A percentile compares a stretch with the other conserved stretches of the same genome.
phyloP scores from a whole-genome alignment of 2,329 filamentous ascomycete genomes.

The Ophiobolus disseminans region DNA sequence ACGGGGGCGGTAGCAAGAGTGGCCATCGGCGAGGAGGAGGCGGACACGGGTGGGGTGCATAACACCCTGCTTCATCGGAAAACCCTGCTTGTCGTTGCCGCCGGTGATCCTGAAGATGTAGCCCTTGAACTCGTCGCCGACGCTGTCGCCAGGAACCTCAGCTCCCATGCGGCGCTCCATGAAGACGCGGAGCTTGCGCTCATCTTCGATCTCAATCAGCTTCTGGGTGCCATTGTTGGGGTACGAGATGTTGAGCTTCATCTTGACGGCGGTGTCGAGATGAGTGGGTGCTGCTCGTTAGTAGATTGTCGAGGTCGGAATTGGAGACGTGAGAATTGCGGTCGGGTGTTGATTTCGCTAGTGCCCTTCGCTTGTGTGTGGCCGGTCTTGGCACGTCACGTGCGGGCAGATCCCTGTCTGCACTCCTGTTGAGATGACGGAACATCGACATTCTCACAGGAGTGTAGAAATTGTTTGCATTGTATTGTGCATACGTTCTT shows the following conservation, averaged over 20 bases:
- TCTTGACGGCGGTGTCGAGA: slow-evolving; percentile 56
- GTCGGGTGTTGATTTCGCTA: slow-evolving; percentile 17
- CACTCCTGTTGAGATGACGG: not conserved
- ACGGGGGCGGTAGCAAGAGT: slow-evolving; percentile 99
- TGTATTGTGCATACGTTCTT: no score
- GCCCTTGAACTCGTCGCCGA: slow-evolving; percentile 99
- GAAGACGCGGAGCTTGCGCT: slow-evolving; percentile 98
- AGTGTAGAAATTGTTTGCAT: no score
- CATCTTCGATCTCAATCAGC: slow-evolving; percentile 98
- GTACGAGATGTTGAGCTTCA: slow-evolving; percentile 84
- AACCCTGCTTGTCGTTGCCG: slow-evolving; percentile 99
- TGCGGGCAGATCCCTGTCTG: not conserved
- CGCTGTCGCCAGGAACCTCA: slow-evolving; percentile 90
- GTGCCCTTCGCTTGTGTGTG: slow-evolving; percentile 16
- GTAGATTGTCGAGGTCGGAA: slow-evolving; percentile 40
- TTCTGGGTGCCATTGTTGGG: slow-evolving; percentile 99
- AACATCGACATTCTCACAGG: no score
- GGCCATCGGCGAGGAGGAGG: slow-evolving; percentile 92
- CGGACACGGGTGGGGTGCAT: slow-evolving; percentile 99
- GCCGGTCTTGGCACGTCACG: slow-evolving; percentile 10
- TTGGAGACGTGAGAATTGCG: slow-evolving; percentile 14
- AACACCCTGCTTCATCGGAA: slow-evolving; percentile 99
- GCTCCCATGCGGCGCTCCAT: slow-evolving; percentile 97
- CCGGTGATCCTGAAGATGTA: slow-evolving; percentile 99
- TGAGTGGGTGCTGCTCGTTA: slow-evolving; percentile 43